phyloP scores from a whole-genome alignment of 2,329 filamentous ascomycete genomes.

The Botrytis cinerea region DNA sequence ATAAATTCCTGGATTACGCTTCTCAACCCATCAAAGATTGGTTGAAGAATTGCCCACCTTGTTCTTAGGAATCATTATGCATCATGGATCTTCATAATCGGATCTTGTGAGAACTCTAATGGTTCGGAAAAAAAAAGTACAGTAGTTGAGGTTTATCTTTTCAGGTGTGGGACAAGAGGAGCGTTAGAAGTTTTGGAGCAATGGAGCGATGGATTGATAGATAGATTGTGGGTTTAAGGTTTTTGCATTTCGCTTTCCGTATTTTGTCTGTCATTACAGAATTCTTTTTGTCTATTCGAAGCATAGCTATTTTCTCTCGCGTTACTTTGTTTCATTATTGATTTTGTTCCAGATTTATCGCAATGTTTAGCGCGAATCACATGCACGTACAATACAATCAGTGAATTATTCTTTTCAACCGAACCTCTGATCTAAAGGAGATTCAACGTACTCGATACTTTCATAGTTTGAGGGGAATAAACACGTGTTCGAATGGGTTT shows the following conservation, averaged over 20 bases:
- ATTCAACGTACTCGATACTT: background rate
- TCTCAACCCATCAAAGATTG: background rate
- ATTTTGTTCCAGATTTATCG: background rate
- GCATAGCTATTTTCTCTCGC: background rate
- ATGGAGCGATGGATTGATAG: background rate
- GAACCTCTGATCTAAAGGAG: background rate
- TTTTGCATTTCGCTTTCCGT: background rate
- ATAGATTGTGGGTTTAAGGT: background rate
- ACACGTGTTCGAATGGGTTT: background rate
- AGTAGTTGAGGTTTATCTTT: background rate
- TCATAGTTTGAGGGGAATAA: background rate
- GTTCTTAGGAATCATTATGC: background rate
- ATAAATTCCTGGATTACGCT: constrained; percentile 1
- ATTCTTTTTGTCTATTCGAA: background rate
- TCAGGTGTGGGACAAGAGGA: background rate
- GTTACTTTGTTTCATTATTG: background rate
- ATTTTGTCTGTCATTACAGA: background rate
- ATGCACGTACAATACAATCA: background rate
- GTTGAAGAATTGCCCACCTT: background rate
- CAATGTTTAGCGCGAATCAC: background rate
- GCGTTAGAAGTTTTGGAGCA: background rate
- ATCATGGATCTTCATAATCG: background rate
- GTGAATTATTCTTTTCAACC: background rate
- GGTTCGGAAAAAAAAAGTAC: background rate
- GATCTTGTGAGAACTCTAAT: background rate